Evolutionary conservation across 257 asterid species (phyloP), one percentile per base, ranked within the genome.

Genomic region (Fraxinus pennsylvanica): DNA sequence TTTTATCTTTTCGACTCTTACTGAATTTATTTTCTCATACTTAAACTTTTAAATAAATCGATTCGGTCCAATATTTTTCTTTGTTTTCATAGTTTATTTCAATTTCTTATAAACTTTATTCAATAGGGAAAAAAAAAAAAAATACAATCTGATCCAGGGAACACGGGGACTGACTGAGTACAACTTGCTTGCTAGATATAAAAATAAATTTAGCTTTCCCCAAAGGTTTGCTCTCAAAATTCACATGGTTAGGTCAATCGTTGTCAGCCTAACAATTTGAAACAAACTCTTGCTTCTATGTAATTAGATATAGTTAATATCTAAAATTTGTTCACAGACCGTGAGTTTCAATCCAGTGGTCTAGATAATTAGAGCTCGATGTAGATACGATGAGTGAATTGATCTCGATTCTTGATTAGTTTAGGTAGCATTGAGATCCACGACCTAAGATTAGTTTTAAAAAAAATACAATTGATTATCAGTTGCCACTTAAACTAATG

Each of bases 241-340:
- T 63, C 87, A 83, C 84, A 80, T 83, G 87, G 63, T 45, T 71
- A 2, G 77, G 82, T 61, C 67, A 43, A 73, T 77, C 29, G 45
- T 36, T 35, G 22, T 76, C 76, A 65, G 83, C 73, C 74, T 75
- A 75, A 52, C 79, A 22, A 41, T 21, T 6, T 22, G 52, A 47
- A 14, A 30, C 2, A 19, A 41, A 3, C 6, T 63, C 6, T 9
- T 10, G 15, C 8, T 63, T 21, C 6, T 3, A 19, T 59, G 5
- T 21, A 22, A 14, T 52, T 52, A 52, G 4, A 5, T 19, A 47
- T 10, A 2, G 17, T 50, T 15, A 50, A 17, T 50, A 47, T 7
- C 14, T 43, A 8, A 43, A 43, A 12, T 7, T 12, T 7, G 15
- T 45, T 45, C 52, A 3, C 3, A 1, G 52, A 9, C 52, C 7